Conservation (phyloP, 192 early-diverging fungal species). For the Coemansia javaensis region DNA sequence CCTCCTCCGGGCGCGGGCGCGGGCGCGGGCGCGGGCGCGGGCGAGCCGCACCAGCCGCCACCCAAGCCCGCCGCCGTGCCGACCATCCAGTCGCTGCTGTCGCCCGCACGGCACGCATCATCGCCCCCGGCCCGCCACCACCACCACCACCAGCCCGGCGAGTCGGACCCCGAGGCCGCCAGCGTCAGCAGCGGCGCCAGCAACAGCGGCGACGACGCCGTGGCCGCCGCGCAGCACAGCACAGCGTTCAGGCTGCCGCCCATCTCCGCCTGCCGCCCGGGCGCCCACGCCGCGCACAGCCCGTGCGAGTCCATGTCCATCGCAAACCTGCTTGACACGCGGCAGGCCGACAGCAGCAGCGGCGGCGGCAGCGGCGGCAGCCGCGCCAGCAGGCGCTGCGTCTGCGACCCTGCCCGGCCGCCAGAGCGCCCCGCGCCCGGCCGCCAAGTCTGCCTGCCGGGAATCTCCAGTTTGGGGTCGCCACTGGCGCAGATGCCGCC, state of each 20-base stretch:
- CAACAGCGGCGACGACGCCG: not conserved
- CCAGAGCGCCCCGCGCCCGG: not conserved
- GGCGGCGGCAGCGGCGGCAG: not conserved
- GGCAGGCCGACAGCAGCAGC: too few species aligned
- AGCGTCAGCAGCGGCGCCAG: not conserved
- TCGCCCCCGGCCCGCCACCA: not conserved
- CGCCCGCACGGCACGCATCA: not conserved
- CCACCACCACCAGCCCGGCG: not conserved
- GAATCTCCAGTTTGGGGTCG: conserved; percentile 6
- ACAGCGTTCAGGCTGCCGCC: conserved; percentile 16
- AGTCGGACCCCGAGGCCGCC: conserved; percentile 1
- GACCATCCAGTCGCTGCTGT: conserved; percentile 12
- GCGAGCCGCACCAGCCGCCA: not conserved
- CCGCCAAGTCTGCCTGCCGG: conserved; percentile 3
- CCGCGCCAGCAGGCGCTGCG: too few species aligned
- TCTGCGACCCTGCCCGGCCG: too few species aligned
- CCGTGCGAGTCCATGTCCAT: conserved; percentile 28
- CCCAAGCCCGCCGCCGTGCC: not conserved
- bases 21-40: not conserved
- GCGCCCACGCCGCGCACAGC: not conserved
- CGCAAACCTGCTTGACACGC: conserved; percentile 18
- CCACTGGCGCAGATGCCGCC: too few species aligned
- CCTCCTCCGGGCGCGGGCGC: not conserved
- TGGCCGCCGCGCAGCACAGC: not conserved
- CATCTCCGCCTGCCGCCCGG: conserved; percentile 1